Evolutionary conservation across 208 protist species (phyloP).

Genomic region (Herpetomonas muscarum): DNA sequence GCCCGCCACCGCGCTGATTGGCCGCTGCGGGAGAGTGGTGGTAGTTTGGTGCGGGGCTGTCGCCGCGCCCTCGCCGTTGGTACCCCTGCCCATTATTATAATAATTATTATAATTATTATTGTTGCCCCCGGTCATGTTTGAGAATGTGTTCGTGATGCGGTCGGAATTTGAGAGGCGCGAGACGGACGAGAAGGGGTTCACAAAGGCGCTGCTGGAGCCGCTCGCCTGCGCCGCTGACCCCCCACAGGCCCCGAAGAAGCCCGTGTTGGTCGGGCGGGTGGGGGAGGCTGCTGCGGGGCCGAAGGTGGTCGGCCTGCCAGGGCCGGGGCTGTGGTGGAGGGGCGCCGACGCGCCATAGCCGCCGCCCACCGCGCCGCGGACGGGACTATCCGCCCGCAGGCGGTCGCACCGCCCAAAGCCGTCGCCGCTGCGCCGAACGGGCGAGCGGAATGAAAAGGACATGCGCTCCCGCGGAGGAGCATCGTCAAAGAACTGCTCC

Average conservation of each 20-base stretch:
- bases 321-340: background rate
- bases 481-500: too few relatives aligned
- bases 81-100: background rate
- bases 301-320: background rate
- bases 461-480: too few relatives aligned
- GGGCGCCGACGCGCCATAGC: background rate
- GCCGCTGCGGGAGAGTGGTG: background rate
- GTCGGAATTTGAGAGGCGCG: background rate
- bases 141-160: background rate
- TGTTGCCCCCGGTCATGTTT: too few relatives aligned
- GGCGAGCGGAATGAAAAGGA: background rate
- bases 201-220: background rate
- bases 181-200: background rate
- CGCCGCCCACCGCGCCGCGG: background rate
- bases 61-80: background rate
- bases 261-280: too few relatives aligned
- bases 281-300: background rate
- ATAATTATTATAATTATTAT: background rate
- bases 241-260: too few relatives aligned
- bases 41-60: background rate
- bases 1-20: background rate
- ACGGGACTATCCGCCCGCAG: background rate
- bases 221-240: background rate
- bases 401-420: background rate
- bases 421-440: background rate